Percentiles rank a stretch among this genome's conserved stretches.
phyloP scores from a whole-genome alignment of 2,329 filamentous ascomycete species.

The Rhynchosporium secalis region DNA sequence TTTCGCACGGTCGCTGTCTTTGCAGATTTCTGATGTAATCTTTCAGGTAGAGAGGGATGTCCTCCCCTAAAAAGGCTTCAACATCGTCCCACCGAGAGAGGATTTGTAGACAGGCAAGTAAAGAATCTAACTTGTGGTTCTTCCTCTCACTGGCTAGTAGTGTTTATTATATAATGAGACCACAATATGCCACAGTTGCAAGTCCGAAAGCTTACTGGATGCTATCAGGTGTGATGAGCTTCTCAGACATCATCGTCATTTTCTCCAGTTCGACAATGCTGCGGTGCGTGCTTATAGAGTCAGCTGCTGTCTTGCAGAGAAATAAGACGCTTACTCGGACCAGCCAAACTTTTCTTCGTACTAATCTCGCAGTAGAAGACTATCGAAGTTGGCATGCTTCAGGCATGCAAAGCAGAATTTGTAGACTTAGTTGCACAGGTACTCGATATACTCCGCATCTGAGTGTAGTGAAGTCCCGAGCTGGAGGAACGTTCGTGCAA shows the following conservation, averaged over 20 bases:
- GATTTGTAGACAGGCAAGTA: no score
- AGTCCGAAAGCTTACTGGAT: no score
- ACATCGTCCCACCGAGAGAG: background rate
- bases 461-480: background rate
- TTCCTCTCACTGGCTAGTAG: background rate
- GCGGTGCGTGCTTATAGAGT: no score
- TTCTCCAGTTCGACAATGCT: no score
- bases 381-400: background rate
- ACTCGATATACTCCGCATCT: background rate
- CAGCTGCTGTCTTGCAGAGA: no score
- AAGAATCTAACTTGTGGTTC: no score
- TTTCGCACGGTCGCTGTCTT: background rate
- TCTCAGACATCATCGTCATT: background rate
- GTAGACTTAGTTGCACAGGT: background rate
- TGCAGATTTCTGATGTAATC: background rate
- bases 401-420: background rate
- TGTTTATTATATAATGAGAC: no score
- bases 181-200: no score
- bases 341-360: no score
- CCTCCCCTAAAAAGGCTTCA: background rate
- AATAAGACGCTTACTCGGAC: no score
- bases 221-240: no score
- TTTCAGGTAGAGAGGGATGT: background rate
- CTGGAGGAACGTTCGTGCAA: conserved; percentile 2
- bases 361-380: no score